A percentile compares a stretch with the other conserved stretches of the same genome.
Conservation (phyloP, 2,329 filamentous ascomycete species). For the Sclerotinia nivalis region DNA sequence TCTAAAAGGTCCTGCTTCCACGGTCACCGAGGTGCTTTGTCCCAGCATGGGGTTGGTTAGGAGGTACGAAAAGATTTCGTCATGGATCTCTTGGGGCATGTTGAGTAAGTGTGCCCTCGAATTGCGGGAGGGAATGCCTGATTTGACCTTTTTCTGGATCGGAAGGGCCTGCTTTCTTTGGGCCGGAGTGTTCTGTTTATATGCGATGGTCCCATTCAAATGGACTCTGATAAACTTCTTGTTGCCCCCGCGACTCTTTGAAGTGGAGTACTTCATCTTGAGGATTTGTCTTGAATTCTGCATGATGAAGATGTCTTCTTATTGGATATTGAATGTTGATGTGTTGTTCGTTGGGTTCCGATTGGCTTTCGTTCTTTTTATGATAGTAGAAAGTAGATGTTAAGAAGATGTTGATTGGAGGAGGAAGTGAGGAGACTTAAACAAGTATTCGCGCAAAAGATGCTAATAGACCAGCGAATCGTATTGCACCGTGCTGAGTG, state of each 20-base stretch:
- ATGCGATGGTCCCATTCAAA: not conserved
- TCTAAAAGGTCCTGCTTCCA: not conserved
- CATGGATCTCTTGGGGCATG: not conserved
- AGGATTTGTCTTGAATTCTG: not conserved
- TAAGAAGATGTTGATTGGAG: not conserved
- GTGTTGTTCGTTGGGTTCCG: not conserved
- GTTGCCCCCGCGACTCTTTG: not conserved
- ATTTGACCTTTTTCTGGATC: not conserved
- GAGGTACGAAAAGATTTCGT: not conserved
- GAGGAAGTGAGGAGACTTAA: not conserved
- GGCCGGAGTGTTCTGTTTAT: fast-evolving
- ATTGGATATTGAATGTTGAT: not conserved
- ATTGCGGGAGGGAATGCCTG: not conserved
- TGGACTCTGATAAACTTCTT: too few relatives aligned
- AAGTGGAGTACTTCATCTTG: not conserved
- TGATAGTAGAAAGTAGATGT: fast-evolving
- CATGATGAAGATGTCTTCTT: not conserved
- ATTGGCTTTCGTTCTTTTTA: not conserved
- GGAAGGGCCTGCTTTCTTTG: too few relatives aligned
- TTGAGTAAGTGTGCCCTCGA: not conserved
- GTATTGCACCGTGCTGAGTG: not conserved
- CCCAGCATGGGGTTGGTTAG: not conserved
- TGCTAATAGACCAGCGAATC: too few relatives aligned
- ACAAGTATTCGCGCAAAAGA: not conserved
- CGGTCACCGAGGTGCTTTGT: not conserved